Evolutionary conservation across 805 yeast species (phyloP), one percentile per base, ranked within the genome.

Genomic region (Schwanniomyces occidentalis): DNA sequence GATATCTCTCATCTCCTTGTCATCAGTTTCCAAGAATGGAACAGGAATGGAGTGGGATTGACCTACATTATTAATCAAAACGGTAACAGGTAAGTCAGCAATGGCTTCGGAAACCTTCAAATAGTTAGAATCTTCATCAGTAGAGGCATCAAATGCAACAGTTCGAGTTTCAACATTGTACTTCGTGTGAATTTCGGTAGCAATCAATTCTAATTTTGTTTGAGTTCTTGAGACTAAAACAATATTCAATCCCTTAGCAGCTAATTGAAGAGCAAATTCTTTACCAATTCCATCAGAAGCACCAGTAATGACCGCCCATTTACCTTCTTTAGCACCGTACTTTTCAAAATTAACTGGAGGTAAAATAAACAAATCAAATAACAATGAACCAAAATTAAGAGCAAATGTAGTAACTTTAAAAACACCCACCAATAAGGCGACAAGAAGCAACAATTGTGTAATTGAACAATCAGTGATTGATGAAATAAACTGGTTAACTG

Each of bases 271-370:
- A 2, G 96, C 82, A 55, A 77, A 93, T 59, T 93, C 96, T 57
- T 90, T 88, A 38, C 99, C 99, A 53, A 93, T 84, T 22, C 99
- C 99, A 58, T 93, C 98, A 30, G 97, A 87, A 3, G 97, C 95
- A 39, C 99, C 99, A 5, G 99, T 93, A 12, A 93, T 76, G 20
- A 93, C 85, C n/a, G 97, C 96, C 91, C 96, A 93, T 25, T 76
- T 70, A 17, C 83, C 84, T 14, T 47, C 40, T 41, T 70, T 69
- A 17, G 91, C 83, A n/a, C 96, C 96, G 53, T 89, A 89, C 55
- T 78, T 80, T 26, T 58, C 52, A 51, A 73, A 82, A 52, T 70
- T 58, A 31, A 71, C 78, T 6, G 80, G 64, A 20, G 91, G 88
- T 21, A 83, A 65, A 16, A 86, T 40, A 52, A 78, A 83, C 32